Conservation (phyloP, 129 eudicot species). For the Flaveria linearis region DNA sequence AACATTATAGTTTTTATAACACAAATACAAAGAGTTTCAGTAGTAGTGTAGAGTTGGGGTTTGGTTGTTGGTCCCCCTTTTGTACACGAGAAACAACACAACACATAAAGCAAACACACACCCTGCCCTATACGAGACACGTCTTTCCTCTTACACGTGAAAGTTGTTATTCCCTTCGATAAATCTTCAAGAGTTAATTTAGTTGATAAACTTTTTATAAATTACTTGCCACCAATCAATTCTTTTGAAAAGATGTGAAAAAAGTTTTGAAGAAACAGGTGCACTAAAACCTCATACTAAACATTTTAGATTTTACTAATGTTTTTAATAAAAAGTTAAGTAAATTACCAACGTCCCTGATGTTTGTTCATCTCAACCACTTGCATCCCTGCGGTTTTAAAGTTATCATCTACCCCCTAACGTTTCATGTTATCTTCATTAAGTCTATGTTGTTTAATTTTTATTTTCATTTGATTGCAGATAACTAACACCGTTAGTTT, state of each 20-base stretch:
- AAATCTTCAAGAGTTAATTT: neutral
- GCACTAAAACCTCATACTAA: neutral
- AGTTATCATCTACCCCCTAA: too few species aligned
- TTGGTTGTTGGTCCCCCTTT: conserved; percentile 26
- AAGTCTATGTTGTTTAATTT: too few species aligned
- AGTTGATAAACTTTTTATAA: neutral
- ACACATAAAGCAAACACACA: conserved; percentile 35
- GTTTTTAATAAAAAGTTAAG: too few species aligned
- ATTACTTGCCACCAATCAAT: neutral
- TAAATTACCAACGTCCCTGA: too few species aligned
- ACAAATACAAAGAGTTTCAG: neutral
- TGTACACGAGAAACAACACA: conserved; percentile 40
- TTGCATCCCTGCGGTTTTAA: too few species aligned
- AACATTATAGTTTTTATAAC: neutral
- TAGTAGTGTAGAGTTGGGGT: conserved; percentile 11
- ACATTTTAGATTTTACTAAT: too few species aligned
- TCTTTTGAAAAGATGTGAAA: neutral
- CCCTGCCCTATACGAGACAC: conserved; percentile 24
- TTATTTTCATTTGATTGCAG: too few species aligned
- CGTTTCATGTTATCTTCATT: too few species aligned
- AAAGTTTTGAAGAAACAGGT: neutral
- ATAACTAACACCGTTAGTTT: too few species aligned
- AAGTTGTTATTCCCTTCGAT: conserved; percentile 21
- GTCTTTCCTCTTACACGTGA: conserved; percentile 35
- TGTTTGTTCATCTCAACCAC: too few species aligned